phyloP scores from a whole-genome alignment of 2,329 filamentous ascomycete species.

The Xylariales sp. region DNA sequence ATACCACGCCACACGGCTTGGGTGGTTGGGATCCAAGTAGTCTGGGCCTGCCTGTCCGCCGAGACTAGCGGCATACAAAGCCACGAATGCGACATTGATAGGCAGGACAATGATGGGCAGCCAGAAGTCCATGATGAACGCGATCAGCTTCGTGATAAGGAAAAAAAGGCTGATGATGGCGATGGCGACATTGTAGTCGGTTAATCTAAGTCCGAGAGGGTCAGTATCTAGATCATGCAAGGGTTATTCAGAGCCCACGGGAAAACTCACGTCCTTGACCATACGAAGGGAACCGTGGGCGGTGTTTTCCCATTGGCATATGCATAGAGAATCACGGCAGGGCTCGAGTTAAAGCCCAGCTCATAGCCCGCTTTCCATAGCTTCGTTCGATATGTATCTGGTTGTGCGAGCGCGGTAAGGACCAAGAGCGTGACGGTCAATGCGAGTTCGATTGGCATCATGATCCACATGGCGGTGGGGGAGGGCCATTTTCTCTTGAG shows the following conservation, averaged over 20 bases:
- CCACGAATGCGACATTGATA: conserved; percentile 67
- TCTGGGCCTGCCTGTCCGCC: conserved; percentile 80
- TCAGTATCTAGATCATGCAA: conserved; percentile 32
- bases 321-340: conserved; percentile 75
- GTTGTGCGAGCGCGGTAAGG: conserved; percentile 78
- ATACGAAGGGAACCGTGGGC: conserved; percentile 74
- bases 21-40: conserved; percentile 72
- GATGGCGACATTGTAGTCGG: conserved; percentile 80
- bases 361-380: conserved; percentile 79
- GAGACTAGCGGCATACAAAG: conserved; percentile 73
- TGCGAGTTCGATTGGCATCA: conserved; percentile 74
- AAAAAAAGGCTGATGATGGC: conserved; percentile 81
- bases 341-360: conserved; percentile 79
- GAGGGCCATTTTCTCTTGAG: conserved; percentile 70
- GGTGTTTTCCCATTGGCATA: conserved; percentile 76
- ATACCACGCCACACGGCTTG: conserved; percentile 77
- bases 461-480: conserved; percentile 68
- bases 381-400: conserved; percentile 76
- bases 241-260: neutral
- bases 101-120: conserved; percentile 72
- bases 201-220: conserved; percentile 65
- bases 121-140: conserved; percentile 77
- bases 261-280: conserved; percentile 74
- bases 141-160: conserved; percentile 75
- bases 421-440: conserved; percentile 74